phyloP scores from a whole-genome alignment of 768 basidiomycete genomes.

The Amanita thiersii region DNA sequence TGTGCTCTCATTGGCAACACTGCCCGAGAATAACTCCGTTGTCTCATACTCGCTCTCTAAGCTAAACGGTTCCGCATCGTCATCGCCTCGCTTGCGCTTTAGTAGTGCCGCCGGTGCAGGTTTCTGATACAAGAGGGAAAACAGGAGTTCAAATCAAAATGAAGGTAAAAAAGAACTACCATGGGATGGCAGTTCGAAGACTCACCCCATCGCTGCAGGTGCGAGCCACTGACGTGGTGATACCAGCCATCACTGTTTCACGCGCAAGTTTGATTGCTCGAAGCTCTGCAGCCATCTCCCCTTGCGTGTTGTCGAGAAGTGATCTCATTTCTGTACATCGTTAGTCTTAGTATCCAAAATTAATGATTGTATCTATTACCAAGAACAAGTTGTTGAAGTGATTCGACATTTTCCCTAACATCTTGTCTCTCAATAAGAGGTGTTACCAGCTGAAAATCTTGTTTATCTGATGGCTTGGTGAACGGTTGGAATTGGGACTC shows the following conservation, averaged over 20 bases:
- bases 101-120: constrained; percentile 30
- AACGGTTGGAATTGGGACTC: too few species aligned
- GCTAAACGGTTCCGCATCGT: constrained; percentile 14
- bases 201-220: constrained; percentile 1
- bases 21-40: constrained; percentile 8
- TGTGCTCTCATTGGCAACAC: constrained; percentile 4
- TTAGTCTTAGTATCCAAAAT: constrained; percentile 1
- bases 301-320: constrained; percentile 32
- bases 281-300: constrained; percentile 38
- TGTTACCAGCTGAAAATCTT: not conserved
- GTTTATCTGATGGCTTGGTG: not conserved
- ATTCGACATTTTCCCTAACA: constrained; percentile 23
- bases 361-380: constrained; percentile 22
- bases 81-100: constrained; percentile 61
- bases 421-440: constrained; percentile 16
- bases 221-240: not conserved
- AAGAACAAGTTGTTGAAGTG: constrained; percentile 29
- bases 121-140: constrained; percentile 13
- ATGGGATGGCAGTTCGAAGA: not conserved
- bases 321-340: constrained; percentile 32
- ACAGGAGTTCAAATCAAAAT: constrained; percentile 8
- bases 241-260: constrained; percentile 6
- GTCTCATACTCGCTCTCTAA: constrained; percentile 6
- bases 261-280: constrained; percentile 33
- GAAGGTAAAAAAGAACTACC: constrained; percentile 18